These are phyloP conservation scores for Thielaviopsis populi DNA, from an alignment of 2,329 filamentous ascomycete genomes.

Conservation along the genomic window DNA sequence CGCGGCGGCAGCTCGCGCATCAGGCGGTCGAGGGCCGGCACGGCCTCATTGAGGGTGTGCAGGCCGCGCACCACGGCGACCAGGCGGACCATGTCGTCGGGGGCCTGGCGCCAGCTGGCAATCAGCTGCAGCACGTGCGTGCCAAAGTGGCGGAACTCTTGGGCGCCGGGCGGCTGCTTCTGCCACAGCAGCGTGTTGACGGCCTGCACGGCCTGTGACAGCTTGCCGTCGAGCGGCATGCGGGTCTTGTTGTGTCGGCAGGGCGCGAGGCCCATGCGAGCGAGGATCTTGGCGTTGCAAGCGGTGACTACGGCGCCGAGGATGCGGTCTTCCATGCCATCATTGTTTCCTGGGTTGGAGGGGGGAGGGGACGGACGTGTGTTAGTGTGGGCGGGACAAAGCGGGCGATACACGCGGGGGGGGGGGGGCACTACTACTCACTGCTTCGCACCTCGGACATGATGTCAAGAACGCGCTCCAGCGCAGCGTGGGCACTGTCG, in stretches of 20 bases:
- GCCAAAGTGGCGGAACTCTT: slow-evolving; percentile 10
- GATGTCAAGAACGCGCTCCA: slow-evolving; percentile 12
- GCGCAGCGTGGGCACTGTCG: slow-evolving; percentile 5
- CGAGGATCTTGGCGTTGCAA: slow-evolving; percentile 15
- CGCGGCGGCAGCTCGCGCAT: slow-evolving; percentile 11
- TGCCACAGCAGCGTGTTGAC: slow-evolving; percentile 13
- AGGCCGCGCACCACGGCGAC: slow-evolving; percentile 11
- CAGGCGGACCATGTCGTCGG: slow-evolving; percentile 4
- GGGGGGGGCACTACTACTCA: too few relatives aligned
- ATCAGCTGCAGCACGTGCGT: slow-evolving; percentile 9
- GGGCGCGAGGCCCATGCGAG: slow-evolving; percentile 14
- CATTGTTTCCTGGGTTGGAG: slow-evolving; percentile 10
- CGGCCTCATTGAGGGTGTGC: background rate
- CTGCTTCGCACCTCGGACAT: slow-evolving; percentile 13
- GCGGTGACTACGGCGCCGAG: slow-evolving; percentile 11
- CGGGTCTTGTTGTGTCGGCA: slow-evolving; percentile 16
- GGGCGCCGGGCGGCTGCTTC: slow-evolving; percentile 7
- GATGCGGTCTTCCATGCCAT: slow-evolving; percentile 14
- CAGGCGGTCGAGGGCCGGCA: slow-evolving; percentile 10
- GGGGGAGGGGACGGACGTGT: background rate
- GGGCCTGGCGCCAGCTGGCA: slow-evolving; percentile 8
- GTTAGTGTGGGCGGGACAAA: background rate
- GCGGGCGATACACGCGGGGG: too few relatives aligned
- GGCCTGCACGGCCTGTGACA: slow-evolving; percentile 12
- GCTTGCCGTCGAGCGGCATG: slow-evolving; percentile 15